Evolutionary conservation across 139 green algal species (phyloP), one percentile per base, ranked within the genome.

Genomic region (Yamagishiella unicocca): DNA sequence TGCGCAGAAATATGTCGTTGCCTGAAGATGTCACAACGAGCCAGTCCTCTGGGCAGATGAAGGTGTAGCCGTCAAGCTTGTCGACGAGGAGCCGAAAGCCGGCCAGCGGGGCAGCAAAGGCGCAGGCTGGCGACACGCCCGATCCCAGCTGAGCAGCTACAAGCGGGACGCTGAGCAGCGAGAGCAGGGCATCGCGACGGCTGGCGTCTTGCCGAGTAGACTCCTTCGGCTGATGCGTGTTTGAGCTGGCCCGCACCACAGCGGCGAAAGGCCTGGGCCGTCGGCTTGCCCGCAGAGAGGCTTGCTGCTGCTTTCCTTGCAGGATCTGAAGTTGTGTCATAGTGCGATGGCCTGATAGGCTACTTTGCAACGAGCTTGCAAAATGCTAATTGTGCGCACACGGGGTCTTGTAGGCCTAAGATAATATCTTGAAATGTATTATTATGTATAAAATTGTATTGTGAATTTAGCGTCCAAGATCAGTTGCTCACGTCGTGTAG

Each of bases 1-100:
- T 98, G 31, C 97, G 93, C 64, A 95, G 96, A 84, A 98, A 98
- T 21, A 98, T 89, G 72, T 99, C 97, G 88, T 98, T 98, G 67
- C 96, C 97, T 0, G 90, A 95, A 25, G 91, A 95, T 8, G 95
- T 97, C 1, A 98, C 95, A 9, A 87, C 84, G 22, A 91, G 77
- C 95, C 96, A 98, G 66, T 87, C 81, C 29, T 95, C 91, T 0
- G 96, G 96, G 61, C 94, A 97, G 27, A 96, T 82, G 83, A 98
- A 98, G 0, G 77, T 90, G 90, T 98, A 98, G 50, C 96, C 96
- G 87, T 98, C 96, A 25, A 98, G 90, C 82, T 94, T 96, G 84
- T 98, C 96, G 9, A 92, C 68, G 21, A 95, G 90, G 22, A 81
- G 27, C 4, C 92, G 82, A 72, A 90, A 96, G 45, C 95, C 95